Evolutionary conservation across 2,329 filamentous ascomycete genomes (phyloP).

Genomic region (Alternaria atra): DNA sequence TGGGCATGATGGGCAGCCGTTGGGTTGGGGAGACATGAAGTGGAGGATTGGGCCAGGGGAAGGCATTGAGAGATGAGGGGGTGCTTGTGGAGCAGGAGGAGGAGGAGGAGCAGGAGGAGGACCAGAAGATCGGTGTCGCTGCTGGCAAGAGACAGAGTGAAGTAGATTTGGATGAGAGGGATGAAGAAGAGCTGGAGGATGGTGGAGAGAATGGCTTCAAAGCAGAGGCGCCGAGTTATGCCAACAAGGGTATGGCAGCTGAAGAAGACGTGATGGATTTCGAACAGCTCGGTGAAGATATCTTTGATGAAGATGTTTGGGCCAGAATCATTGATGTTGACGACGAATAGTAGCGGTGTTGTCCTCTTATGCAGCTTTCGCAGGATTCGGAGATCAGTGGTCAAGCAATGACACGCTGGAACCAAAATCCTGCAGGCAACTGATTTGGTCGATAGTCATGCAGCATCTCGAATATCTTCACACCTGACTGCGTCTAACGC

Average conservation of each 20-base stretch:
- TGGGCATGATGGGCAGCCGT: not conserved
- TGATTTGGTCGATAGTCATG: not conserved
- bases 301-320: not conserved
- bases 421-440: not conserved
- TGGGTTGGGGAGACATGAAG: not conserved
- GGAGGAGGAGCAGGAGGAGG: not conserved
- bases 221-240: not conserved
- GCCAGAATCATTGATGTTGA: not conserved
- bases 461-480: too few species aligned
- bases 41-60: not conserved
- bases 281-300: not conserved
- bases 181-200: too few species aligned
- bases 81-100: not conserved
- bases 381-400: not conserved
- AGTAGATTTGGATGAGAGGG: too few species aligned
- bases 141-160: too few species aligned
- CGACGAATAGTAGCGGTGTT: not conserved
- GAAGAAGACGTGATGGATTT: not conserved
- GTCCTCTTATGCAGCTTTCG: not conserved
- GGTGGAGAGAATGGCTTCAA: too few species aligned
- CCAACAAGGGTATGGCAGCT: not conserved
- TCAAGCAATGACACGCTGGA: not conserved
- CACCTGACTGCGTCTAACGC: not conserved
- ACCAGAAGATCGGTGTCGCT: too few species aligned
- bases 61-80: not conserved